These are phyloP conservation scores for Penicillium coprophilum DNA, from an alignment of 495 filamentous ascomycete genomes.

Conservation along the genomic window DNA sequence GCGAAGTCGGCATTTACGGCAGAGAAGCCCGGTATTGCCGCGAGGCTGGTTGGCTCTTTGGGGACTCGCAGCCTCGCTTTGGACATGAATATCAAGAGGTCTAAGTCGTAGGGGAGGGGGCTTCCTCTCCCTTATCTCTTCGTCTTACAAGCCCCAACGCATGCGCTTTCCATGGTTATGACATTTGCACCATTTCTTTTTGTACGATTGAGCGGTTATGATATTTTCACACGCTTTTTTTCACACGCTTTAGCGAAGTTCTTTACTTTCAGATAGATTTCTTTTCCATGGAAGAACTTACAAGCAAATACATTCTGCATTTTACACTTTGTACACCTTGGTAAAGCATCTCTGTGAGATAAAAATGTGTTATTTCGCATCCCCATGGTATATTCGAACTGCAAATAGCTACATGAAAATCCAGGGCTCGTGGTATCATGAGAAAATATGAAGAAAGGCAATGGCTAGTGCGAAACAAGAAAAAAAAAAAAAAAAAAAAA, in stretches of 20 bases:
- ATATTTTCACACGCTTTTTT: slow-evolving; percentile 3
- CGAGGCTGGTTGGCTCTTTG: slow-evolving; percentile 81
- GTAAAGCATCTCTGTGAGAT: not conserved
- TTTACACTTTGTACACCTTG: not conserved
- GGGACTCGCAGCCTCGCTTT: slow-evolving; percentile 41
- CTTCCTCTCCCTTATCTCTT: not conserved
- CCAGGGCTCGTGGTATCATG: slow-evolving; percentile 46
- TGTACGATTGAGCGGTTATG: slow-evolving; percentile 14
- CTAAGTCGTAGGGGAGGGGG: slow-evolving; percentile 10
- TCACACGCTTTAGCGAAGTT: slow-evolving; percentile 1
- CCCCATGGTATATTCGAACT: slow-evolving; percentile 24
- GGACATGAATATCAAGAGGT: slow-evolving; percentile 23
- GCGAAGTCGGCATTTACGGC: slow-evolving; percentile 69
- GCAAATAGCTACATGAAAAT: slow-evolving; percentile 25
- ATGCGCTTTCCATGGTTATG: slow-evolving; percentile 3
- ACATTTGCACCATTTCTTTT: slow-evolving; percentile 4
- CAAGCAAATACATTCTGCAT: not conserved
- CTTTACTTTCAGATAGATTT: not conserved
- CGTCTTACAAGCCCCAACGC: slow-evolving; percentile 1
- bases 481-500: slow-evolving; percentile 11
- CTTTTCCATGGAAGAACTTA: not conserved
- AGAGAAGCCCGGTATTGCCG: slow-evolving; percentile 78
- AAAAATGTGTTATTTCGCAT: slow-evolving; percentile 12
- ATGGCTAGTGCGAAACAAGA: slow-evolving; percentile 1
- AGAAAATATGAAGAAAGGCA: slow-evolving; percentile 7